Evolutionary conservation across 805 yeast genomes (phyloP).

Genomic region (Barnettozyma sucrosica): DNA sequence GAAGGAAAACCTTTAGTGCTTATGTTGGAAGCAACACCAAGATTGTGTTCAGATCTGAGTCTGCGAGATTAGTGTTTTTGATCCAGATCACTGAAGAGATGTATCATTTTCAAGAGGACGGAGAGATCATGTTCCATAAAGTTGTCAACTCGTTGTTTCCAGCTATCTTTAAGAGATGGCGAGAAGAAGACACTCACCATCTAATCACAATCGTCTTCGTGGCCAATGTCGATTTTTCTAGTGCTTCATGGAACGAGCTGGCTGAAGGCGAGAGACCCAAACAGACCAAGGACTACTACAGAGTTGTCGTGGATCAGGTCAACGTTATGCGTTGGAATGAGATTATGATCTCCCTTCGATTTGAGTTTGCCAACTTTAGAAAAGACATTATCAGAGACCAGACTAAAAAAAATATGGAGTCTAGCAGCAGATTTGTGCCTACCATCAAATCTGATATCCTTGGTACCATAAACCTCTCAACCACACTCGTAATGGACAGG

Average conservation of each 20-base stretch:
- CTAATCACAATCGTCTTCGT: conserved; percentile 88
- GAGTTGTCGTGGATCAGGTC: conserved; percentile 94
- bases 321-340: conserved; percentile 84
- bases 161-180: conserved; percentile 81
- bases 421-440: conserved; percentile 55
- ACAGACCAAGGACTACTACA: conserved; percentile 70
- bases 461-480: conserved; percentile 82
- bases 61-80: conserved; percentile 75
- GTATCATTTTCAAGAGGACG: conserved; percentile 98
- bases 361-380: conserved; percentile 79
- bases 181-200: conserved; percentile 82
- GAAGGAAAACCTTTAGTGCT: conserved; percentile 67
- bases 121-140: conserved; percentile 89
- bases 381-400: conserved; percentile 57
- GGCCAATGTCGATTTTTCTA: conserved; percentile 53
- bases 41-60: conserved; percentile 83
- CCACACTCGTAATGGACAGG: conserved; percentile 69
- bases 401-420: conserved; percentile 30
- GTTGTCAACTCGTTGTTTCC: conserved; percentile 91
- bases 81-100: conserved; percentile 90
- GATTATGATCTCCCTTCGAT: conserved; percentile 80
- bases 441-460: conserved; percentile 84
- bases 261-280: conserved; percentile 67
- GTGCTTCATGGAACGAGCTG: conserved; percentile 48
- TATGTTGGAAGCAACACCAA: conserved; percentile 71